Percentiles rank a stretch among this genome's conserved stretches.
Evolutionary conservation across 2,329 filamentous ascomycete genomes (phyloP).

Genomic region (Neophaeococcomyces aloes): DNA sequence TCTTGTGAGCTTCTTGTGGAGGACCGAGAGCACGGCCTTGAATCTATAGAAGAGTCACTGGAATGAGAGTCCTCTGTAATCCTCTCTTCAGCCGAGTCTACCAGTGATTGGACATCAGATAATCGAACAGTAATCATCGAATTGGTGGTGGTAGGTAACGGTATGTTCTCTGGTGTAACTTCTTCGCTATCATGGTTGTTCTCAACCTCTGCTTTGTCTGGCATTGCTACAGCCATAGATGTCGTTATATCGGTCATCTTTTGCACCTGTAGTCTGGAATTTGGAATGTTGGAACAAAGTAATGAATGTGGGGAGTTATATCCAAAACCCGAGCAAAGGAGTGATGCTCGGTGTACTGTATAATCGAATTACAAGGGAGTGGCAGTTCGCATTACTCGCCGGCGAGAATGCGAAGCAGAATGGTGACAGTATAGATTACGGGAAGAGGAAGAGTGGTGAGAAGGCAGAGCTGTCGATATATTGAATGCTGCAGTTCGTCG

Average conservation of each 20-base stretch:
- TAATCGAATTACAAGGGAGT: slow-evolving; percentile 15
- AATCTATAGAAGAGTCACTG: slow-evolving; percentile 19
- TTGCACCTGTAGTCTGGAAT: neutral
- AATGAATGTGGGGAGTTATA: slow-evolving; percentile 1
- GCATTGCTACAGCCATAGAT: neutral
- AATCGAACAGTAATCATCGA: slow-evolving; percentile 70
- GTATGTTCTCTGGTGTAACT: slow-evolving; percentile 15
- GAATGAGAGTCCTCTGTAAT: slow-evolving; percentile 20
- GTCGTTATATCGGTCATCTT: neutral
- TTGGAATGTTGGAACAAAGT: neutral
- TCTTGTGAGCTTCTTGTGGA: slow-evolving; percentile 15
- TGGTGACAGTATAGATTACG: neutral
- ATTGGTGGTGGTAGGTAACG: slow-evolving; percentile 32
- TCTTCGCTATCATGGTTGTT: slow-evolving; percentile 5
- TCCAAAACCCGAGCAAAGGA: slow-evolving; percentile 14
- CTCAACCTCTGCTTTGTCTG: slow-evolving; percentile 2
- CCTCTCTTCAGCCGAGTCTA: slow-evolving; percentile 25
- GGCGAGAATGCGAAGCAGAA: slow-evolving; percentile 18
- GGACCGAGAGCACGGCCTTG: slow-evolving; percentile 23
- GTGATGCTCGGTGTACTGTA: slow-evolving; percentile 12
- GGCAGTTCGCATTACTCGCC: slow-evolving; percentile 20
- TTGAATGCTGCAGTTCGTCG: no score
- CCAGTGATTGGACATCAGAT: slow-evolving; percentile 51
- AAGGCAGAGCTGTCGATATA: neutral
- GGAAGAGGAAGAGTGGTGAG: neutral